A percentile compares a stretch with the other conserved stretches of the same genome.
Evolutionary conservation across 225 moss, liverwort and hornwort genomes (phyloP).

Genomic region (Climacium dendroides): DNA sequence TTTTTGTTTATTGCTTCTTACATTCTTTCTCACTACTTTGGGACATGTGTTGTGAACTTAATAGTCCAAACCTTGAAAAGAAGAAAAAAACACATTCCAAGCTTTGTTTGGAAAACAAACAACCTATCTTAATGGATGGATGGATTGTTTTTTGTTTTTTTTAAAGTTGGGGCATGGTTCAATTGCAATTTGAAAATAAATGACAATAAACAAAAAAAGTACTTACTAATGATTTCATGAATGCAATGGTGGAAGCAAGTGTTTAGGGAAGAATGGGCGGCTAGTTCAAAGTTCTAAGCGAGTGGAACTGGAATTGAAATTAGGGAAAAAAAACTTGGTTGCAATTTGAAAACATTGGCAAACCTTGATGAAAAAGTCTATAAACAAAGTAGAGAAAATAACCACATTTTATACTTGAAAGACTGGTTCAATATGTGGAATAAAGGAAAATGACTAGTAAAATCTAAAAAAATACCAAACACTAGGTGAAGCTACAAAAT

Average conservation of each 20-base stretch:
- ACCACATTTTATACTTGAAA: rapidly evolving
- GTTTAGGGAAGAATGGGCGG: rapidly evolving
- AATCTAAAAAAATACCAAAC: too few relatives aligned
- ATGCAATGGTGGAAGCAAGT: background rate
- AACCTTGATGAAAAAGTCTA: background rate
- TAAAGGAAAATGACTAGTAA: background rate
- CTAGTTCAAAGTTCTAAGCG: background rate
- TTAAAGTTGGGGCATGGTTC: background rate
- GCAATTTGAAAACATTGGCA: background rate
- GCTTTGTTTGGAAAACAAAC: too few relatives aligned
- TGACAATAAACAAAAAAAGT: rapidly evolving
- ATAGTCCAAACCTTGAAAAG: too few relatives aligned
- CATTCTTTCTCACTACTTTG: too few relatives aligned
- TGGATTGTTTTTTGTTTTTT: background rate
- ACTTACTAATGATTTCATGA: background rate
- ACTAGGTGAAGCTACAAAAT: background rate
- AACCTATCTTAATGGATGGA: too few relatives aligned
- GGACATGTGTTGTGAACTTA: too few relatives aligned
- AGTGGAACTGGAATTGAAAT: background rate
- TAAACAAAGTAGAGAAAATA: background rate
- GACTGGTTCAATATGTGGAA: rapidly evolving
- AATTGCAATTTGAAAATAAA: background rate
- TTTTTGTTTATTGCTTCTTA: too few relatives aligned
- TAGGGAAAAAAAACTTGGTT: rapidly evolving
- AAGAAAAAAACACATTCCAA: too few relatives aligned